Evolutionary conservation across 2,329 filamentous ascomycete genomes (phyloP).

Genomic region (Didymella keratinophila): DNA sequence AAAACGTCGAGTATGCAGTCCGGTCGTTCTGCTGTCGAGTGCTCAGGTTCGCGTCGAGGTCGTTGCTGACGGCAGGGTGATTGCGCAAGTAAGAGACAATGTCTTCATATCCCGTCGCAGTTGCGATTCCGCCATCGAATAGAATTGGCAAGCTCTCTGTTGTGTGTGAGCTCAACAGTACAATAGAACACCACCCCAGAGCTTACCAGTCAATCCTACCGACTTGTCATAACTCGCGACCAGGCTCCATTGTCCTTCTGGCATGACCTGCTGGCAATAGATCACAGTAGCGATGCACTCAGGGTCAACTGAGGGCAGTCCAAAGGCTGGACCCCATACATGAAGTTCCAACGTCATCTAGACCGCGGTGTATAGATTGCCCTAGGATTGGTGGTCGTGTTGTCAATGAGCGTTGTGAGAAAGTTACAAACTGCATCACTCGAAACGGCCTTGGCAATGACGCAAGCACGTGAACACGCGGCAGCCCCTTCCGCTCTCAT

Average conservation of each 20-base stretch:
- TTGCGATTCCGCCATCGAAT: conserved; percentile 60
- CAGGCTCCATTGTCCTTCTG: conserved; percentile 56
- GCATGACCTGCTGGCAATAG: conserved; percentile 72
- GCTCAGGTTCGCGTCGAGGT: conserved; percentile 43
- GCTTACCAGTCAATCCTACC: conserved; percentile 67
- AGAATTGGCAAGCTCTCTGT: conserved; percentile 66
- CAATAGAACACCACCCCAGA: neutral
- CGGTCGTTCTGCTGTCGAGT: conserved; percentile 48
- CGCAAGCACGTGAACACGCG: conserved; percentile 34
- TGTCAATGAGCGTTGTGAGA: neutral
- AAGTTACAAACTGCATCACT: neutral
- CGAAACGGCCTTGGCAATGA: conserved; percentile 21
- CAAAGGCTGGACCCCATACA: conserved; percentile 89
- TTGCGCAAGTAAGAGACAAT: conserved; percentile 66
- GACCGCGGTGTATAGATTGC: neutral
- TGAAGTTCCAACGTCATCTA: conserved; percentile 75
- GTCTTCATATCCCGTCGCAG: conserved; percentile 67
- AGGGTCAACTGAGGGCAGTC: conserved; percentile 86
- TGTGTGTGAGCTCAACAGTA: too few species aligned
- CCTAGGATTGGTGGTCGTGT: neutral
- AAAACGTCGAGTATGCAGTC: conserved; percentile 68
- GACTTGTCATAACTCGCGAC: conserved; percentile 66
- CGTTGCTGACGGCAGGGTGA: conserved; percentile 33
- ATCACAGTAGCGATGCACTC: conserved; percentile 87
- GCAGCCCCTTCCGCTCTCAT: conserved; percentile 3